These are phyloP conservation scores for Pyrenophora graminea DNA, from an alignment of 2,329 filamentous ascomycete genomes.

Conservation along the genomic window DNA sequence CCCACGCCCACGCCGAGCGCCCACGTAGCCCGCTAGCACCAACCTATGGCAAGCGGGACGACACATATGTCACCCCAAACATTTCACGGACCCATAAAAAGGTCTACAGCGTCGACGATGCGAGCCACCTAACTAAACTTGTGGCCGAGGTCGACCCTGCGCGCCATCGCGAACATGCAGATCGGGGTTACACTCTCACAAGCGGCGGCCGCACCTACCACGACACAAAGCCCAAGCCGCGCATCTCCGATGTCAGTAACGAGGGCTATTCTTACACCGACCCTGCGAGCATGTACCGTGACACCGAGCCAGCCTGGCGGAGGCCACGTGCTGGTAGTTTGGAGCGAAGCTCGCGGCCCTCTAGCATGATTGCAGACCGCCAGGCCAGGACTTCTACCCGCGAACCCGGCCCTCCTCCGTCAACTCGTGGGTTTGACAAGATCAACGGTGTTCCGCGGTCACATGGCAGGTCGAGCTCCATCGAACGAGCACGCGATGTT, in stretches of 20 bases:
- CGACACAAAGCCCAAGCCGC: conserved; percentile 28
- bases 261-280: conserved; percentile 57
- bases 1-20: conserved; percentile 32
- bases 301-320: conserved; percentile 56
- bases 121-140: conserved; percentile 44
- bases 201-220: conserved; percentile 40
- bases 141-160: conserved; percentile 45
- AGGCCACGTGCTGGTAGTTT: conserved; percentile 51
- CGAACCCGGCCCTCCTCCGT: conserved; percentile 63
- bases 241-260: conserved; percentile 45
- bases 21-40: conserved; percentile 50
- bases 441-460: conserved; percentile 52
- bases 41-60: conserved; percentile 39
- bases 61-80: conserved; percentile 46
- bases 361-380: conserved; percentile 50
- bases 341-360: conserved; percentile 51
- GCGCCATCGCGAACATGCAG: conserved; percentile 31
- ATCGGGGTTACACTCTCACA: conserved; percentile 31
- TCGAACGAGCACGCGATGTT: conserved; percentile 38
- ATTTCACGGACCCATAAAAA: conserved; percentile 49
- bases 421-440: conserved; percentile 72
- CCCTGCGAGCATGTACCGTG: conserved; percentile 55
- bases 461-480: conserved; percentile 37
- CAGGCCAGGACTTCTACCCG: conserved; percentile 43
- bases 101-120: conserved; percentile 55